phyloP scores from a whole-genome alignment of 2,329 filamentous ascomycete genomes.

The Blastomyces percursus region DNA sequence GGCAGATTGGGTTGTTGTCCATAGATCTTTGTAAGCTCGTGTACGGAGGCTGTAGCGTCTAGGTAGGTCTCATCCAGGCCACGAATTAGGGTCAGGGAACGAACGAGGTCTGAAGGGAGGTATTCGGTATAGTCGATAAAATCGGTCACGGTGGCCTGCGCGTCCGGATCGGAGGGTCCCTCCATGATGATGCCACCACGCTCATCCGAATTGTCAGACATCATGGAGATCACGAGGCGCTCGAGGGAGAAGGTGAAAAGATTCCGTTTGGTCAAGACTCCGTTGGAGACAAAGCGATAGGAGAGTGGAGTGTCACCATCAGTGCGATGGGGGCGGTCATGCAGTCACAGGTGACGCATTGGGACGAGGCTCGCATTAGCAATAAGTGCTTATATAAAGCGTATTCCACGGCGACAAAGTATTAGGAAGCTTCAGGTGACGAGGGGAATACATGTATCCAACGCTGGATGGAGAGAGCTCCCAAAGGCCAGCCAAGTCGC shows the following conservation, averaged over 20 bases:
- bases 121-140: constrained; percentile 60
- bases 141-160: constrained; percentile 55
- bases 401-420: background rate
- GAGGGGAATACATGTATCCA: background rate
- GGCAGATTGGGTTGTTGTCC: constrained; percentile 42
- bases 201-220: constrained; percentile 34
- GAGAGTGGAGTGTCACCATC: constrained; percentile 16
- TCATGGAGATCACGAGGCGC: constrained; percentile 15
- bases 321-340: constrained; percentile 12
- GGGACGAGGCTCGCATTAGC: background rate
- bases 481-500: background rate
- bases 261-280: constrained; percentile 4
- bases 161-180: constrained; percentile 49
- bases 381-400: background rate
- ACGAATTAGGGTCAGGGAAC: constrained; percentile 52
- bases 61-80: constrained; percentile 38
- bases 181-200: constrained; percentile 36
- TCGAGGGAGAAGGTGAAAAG: constrained; percentile 4
- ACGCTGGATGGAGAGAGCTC: background rate
- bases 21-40: constrained; percentile 34
- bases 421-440: background rate
- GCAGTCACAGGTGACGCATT: constrained; percentile 13
- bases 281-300: constrained; percentile 5
- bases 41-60: constrained; percentile 30
- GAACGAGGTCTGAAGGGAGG: constrained; percentile 53